Evolutionary conservation across 805 yeast species (phyloP), one percentile per base, ranked within the genome.

Genomic region (Candida sphagnicola): DNA sequence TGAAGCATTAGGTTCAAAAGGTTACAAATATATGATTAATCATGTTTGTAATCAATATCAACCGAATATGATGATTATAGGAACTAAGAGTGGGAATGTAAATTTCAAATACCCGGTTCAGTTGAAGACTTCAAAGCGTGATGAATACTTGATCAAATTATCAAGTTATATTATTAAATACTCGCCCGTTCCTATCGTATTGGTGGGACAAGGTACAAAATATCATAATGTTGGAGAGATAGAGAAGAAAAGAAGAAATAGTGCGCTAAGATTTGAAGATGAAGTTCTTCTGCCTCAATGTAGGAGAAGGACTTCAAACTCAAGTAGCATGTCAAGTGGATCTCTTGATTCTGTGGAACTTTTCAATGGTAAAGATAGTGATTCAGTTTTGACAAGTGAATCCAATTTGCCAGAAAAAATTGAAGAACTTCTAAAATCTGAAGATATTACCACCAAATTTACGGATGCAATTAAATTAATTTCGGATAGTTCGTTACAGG

Each of bases 21-120:
- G 71, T 18, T 54, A 57, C 41, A 67, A 65, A 47, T 57, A 50
- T 39, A 62, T 67, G 65, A 39, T 69, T 24, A 40, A 53, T 14
- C 64, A 66, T 42, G 49, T 69, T 23, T 65, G 54, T 47, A 51
- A 53, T 35, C 74, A 67, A 45, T 69, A 69, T 46, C 70, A 57
- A 40, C 74, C 74, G 2, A 61, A 59, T 35, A 46, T 69, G 40
- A 39, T 69, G 14, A 47, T 67, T 2, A 40, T 63, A 31, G 72
- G 74, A 2, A 67, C 61, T 42, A 61, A 58, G 37, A 54, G 63
- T n/a, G 51, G 67, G 21, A 68, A 62, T 47, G 50, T 67, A 40
- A 69, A 68, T 48, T 69, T 67, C 54, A 65, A 65, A 46, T 69
- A 69, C 42, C 71, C 71, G 1, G 43, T 57, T 11, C 57, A 59